Evolutionary conservation across 768 basidiomycete genomes (phyloP).

Genomic region (Lyophyllum semitale): DNA sequence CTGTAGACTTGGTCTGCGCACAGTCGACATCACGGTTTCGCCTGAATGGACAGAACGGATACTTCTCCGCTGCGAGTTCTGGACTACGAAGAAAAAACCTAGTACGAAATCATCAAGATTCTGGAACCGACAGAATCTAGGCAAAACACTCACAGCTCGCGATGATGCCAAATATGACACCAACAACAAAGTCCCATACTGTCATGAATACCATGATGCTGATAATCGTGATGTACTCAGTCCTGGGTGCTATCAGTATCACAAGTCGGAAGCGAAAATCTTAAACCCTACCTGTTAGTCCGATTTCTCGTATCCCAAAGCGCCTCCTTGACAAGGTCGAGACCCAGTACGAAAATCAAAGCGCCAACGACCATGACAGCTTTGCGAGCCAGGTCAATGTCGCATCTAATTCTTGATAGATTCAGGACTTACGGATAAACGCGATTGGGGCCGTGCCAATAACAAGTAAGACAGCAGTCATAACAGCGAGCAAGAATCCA

Average conservation of each 20-base stretch:
- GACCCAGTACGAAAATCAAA: conserved; percentile 90
- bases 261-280: conserved; percentile 8
- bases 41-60: conserved; percentile 86
- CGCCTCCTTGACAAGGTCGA: conserved; percentile 94
- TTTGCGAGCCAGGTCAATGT: conserved; percentile 26
- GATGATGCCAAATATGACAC: conserved; percentile 89
- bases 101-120: neutral
- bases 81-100: conserved; percentile 97
- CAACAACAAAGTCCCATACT: conserved; percentile 90
- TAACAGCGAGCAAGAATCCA: conserved; percentile 81
- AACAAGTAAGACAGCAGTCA: conserved; percentile 70
- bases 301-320: conserved; percentile 94
- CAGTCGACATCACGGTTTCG: conserved; percentile 84
- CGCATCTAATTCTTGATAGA: neutral
- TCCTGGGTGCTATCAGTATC: conserved; percentile 34
- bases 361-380: conserved; percentile 91
- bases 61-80: conserved; percentile 83
- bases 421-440: conserved; percentile 72
- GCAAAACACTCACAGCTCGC: conserved; percentile 71
- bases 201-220: conserved; percentile 94
- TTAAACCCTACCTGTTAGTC: conserved; percentile 62
- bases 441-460: conserved; percentile 90
- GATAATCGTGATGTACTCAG: conserved; percentile 80
- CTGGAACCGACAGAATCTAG: neutral
- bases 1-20: conserved; percentile 86